phyloP scores from a whole-genome alignment of 2,329 filamentous ascomycete genomes.

The Myriosclerotinia curreyana region DNA sequence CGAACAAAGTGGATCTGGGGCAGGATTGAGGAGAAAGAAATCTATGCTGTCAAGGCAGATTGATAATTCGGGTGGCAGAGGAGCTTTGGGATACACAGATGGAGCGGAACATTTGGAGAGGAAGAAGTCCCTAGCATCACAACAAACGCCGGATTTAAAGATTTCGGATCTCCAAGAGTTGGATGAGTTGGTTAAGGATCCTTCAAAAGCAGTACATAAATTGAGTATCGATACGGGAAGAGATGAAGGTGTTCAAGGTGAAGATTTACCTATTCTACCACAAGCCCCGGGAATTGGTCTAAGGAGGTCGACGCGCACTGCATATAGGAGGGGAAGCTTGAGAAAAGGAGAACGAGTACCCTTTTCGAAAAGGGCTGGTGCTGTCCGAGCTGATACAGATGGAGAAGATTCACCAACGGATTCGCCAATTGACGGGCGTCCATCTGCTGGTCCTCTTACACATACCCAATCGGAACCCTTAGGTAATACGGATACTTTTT shows the following conservation, averaged over 20 bases:
- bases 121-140: constrained; percentile 59
- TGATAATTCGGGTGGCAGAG: constrained; percentile 62
- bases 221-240: constrained; percentile 47
- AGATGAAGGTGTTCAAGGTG: constrained; percentile 41
- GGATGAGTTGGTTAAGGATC: constrained; percentile 80
- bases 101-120: constrained; percentile 77
- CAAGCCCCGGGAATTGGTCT: constrained; percentile 73
- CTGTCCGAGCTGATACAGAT: constrained; percentile 59
- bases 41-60: constrained; percentile 95
- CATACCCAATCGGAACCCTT: constrained; percentile 70
- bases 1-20: constrained; percentile 52
- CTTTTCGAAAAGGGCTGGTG: constrained; percentile 68
- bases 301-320: constrained; percentile 86
- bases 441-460: constrained; percentile 44
- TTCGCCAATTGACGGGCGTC: constrained; percentile 48
- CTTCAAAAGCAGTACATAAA: constrained; percentile 66
- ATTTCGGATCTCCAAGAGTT: constrained; percentile 60
- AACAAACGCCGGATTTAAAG: constrained; percentile 57
- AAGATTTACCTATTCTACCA: constrained; percentile 85
- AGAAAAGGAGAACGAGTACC: constrained; percentile 72
- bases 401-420: constrained; percentile 49
- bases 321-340: constrained; percentile 83
- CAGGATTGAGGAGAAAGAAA: constrained; percentile 77
- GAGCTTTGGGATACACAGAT: constrained; percentile 68
- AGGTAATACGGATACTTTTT: constrained; percentile 57